Evolutionary conservation across 352 stramenopile species (phyloP), one percentile per base, ranked within the genome.

Genomic region (Phytophthora cryptogea): DNA sequence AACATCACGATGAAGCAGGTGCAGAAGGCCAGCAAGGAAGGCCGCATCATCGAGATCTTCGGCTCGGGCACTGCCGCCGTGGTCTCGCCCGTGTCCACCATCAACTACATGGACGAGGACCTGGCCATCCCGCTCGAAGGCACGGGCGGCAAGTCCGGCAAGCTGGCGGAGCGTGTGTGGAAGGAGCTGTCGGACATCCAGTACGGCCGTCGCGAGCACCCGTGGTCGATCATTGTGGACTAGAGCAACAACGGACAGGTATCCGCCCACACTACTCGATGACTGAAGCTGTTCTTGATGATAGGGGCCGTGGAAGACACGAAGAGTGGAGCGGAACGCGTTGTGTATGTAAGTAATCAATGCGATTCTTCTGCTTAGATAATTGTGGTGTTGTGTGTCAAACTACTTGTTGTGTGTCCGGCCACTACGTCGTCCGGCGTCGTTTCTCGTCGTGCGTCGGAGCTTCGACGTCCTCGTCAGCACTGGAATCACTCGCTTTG

Each of bases 1-100:
- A 91, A 92, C 62, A 87, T 98, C 43, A 98, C 78, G 37, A 98
- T 99, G 90, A 78, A 87, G 54, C 90, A 99, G 73, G 76, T 99
- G 59, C 72, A 84, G 54, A 88, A 97, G 68, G 95, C 96, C n/a
- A 80, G 85, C 16, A 66, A 89, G 23, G 92, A 98, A 36, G 88
- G 89, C 31, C 76, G 92, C 36, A 71, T 99, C 32, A 59, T 98
- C 16, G 97, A 99, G 76, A 80, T 96, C 48, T 99, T 99, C 76
- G 96, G 96, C 53, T 96, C 92, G 10, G 97, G 97, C 39, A 99
- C 97, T 31, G 97, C 97, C 28, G 95, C 95, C 23, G 90, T 99
- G 23, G 89, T 99, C 30, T 94, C 90, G 40, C 96, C 97, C 2
- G 94, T 99, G 42, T 91, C 88, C 30, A 83, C 78, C 54, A 98